These are phyloP conservation scores for Xylaria nigripes DNA, from an alignment of 495 filamentous ascomycete genomes.

Conservation along the genomic window DNA sequence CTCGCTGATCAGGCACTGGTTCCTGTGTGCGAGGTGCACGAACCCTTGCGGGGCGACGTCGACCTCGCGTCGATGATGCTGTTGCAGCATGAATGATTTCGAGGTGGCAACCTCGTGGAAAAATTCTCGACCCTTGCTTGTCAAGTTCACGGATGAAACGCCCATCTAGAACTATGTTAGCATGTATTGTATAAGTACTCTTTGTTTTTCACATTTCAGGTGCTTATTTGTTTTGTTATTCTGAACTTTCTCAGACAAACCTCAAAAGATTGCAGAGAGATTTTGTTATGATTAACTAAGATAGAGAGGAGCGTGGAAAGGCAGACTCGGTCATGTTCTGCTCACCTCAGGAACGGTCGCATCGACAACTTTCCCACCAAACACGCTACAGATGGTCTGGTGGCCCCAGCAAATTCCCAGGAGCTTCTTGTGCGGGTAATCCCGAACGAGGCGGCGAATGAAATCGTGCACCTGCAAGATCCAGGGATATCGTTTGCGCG, in stretches of 20 bases:
- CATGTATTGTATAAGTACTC: background rate
- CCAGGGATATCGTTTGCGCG: conserved; percentile 35
- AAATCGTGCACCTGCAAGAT: conserved; percentile 37
- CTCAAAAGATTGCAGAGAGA: background rate
- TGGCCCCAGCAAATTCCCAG: conserved; percentile 43
- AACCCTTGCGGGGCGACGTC: conserved; percentile 27
- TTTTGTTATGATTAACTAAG: background rate
- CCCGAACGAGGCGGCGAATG: conserved; percentile 28
- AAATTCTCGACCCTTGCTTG: conserved; percentile 29
- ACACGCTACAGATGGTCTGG: conserved; percentile 35
- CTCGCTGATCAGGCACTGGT: conserved; percentile 35
- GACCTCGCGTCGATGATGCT: conserved; percentile 40
- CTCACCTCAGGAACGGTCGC: conserved; percentile 34
- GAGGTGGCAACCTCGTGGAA: conserved; percentile 20
- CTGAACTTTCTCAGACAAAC: background rate
- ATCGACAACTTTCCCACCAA: conserved; percentile 35
- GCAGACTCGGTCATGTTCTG: background rate
- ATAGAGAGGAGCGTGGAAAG: background rate
- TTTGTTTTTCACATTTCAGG: background rate
- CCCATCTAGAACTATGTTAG: conserved; percentile 26
- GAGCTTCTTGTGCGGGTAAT: conserved; percentile 35
- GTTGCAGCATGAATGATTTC: conserved; percentile 27
- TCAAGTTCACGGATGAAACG: conserved; percentile 31
- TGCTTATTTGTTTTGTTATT: background rate
- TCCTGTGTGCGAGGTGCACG: conserved; percentile 26